Conservation (phyloP, 345 rosid species). For the Syzygium aromaticum region DNA sequence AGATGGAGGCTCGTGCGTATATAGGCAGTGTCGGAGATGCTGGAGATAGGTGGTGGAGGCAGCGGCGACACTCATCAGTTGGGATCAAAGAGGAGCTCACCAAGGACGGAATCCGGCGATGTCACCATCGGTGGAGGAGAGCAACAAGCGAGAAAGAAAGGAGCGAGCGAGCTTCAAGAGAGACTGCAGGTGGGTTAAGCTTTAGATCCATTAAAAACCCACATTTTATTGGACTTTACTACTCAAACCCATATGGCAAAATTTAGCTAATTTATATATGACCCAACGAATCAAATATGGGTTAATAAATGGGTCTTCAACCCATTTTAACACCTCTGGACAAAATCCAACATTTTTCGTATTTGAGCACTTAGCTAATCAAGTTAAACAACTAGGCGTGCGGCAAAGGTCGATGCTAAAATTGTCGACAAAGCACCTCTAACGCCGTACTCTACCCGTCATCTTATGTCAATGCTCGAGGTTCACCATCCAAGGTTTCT, state of each 20-base stretch:
- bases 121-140: not conserved
- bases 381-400: not conserved
- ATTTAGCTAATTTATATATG: too few species aligned
- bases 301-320: not conserved
- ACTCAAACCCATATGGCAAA: not conserved
- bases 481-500: not conserved
- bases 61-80: not conserved
- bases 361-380: not conserved
- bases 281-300: not conserved
- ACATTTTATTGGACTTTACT: not conserved
- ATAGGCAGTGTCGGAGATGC: not conserved
- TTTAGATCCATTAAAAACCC: not conserved
- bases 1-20: not conserved
- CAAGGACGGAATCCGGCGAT: not conserved
- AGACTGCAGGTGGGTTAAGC: not conserved
- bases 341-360: not conserved
- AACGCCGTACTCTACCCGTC: not conserved
- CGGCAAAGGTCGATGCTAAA: not conserved
- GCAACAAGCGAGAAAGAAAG: not conserved
- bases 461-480: not conserved
- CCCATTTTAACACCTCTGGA: not conserved
- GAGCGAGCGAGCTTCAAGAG: not conserved
- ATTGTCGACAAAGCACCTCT: not conserved
- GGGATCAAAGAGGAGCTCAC: not conserved
- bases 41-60: not conserved